Base-by-base conservation (phyloP, 2,329 filamentous ascomycete genomes). In the Clonostachys rosea region DNA sequence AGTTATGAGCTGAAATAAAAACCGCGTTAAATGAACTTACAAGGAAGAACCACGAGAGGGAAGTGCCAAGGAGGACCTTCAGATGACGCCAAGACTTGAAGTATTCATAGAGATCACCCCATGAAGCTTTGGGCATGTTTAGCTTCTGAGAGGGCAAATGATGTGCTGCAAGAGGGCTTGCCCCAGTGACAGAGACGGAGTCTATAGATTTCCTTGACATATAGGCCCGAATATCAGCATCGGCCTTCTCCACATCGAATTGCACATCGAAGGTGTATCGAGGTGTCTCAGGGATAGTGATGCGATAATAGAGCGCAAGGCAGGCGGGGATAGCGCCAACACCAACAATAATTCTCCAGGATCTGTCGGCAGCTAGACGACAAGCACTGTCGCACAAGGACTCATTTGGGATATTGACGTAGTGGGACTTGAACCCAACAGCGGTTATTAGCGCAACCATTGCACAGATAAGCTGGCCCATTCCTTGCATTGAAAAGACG, bases 241-340 rank as follows among this genome's bases (percentile, higher is more conserved):
- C 83, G 33, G 81, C 89, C 67, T 89, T 87, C 63, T 88, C 79
- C 33, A 89, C 75, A 58, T 94, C 87, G 49, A 83, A 84, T 30
- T 82, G 77, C 3, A 94, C 81, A 62, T 94, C 89, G 55, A 91
- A 90, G 2, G 88, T 91, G 64, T 91, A 92, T 36, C 87, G 81
- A 36, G 88, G 87, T 5, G 89, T 91, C 68, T 94, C 89, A 9
- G 89, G 89, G 49, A 94, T 91, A 18, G 88, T 92, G 45, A 94
- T 78, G 52, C 89, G 86, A 68, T 89, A 94, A 67, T 91, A 92
- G n/a, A 94, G 74, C 12, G 88, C 89, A 49, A 91, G 77, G 56
- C 82, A 87, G 4, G 86, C 89, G 1, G 89, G 89, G 10, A 94
- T 70, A 12, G 86, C 87, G 36, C 89, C 89, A 50, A 91, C 83